Percentiles rank a stretch among this genome's conserved stretches.
These are phyloP conservation scores for Monosporascus sp. DNA, from an alignment of 2,329 filamentous ascomycete species.

Conservation along the genomic window DNA sequence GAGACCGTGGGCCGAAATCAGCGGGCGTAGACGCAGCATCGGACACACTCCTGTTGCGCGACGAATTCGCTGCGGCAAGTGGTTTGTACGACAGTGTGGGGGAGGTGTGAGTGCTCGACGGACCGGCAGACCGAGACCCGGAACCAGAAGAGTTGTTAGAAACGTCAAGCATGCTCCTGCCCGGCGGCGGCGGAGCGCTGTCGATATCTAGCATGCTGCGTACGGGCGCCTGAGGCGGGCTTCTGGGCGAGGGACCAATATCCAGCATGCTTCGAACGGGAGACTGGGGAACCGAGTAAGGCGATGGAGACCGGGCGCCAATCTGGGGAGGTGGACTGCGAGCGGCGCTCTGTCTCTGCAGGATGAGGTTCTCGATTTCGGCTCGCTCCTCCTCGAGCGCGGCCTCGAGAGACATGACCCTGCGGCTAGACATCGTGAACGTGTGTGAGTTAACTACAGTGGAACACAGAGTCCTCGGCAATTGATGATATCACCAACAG, in stretches of 20 bases:
- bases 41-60: conserved; percentile 48
- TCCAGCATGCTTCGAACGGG: conserved; percentile 66
- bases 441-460: not conserved
- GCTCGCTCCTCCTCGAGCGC: conserved; percentile 28
- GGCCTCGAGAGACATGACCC: conserved; percentile 27
- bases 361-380: conserved; percentile 26
- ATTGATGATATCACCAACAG: too few species aligned
- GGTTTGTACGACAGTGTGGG: conserved; percentile 36
- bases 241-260: conserved; percentile 39
- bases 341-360: conserved; percentile 14
- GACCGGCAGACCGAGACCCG: conserved; percentile 16
- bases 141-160: conserved; percentile 31
- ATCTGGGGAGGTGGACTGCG: conserved; percentile 14
- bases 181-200: conserved; percentile 32
- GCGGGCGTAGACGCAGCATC: conserved; percentile 44
- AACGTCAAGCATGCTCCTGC: conserved; percentile 48
- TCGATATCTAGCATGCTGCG: conserved; percentile 62
- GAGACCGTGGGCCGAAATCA: conserved; percentile 40
- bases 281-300: conserved; percentile 53
- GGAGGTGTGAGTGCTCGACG: conserved; percentile 40
- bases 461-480: too few species aligned
- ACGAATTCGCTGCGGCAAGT: conserved; percentile 21
- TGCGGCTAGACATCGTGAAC: conserved; percentile 22
- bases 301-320: conserved; percentile 43
- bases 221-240: conserved; percentile 46